Conservation (phyloP, 257 asterid genomes). For the Solanum pimpinellifolium region DNA sequence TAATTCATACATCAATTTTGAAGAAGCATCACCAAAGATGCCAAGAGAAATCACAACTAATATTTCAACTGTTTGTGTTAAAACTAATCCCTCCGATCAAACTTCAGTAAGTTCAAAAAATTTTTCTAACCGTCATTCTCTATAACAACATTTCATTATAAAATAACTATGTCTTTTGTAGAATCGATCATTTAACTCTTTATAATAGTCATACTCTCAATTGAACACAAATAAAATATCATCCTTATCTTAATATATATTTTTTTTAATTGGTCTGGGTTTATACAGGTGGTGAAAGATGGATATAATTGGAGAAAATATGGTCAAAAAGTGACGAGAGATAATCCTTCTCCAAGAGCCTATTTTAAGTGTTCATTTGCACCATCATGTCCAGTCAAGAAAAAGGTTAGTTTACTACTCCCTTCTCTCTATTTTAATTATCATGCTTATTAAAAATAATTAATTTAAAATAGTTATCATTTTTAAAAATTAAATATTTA, state of each 20-base stretch:
- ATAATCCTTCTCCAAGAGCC: slow-evolving; percentile 87
- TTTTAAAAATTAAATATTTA: neutral
- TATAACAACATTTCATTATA: neutral
- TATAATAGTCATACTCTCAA: neutral
- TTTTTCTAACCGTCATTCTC: neutral
- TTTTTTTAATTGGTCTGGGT: neutral
- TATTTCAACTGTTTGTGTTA: slow-evolving; percentile 36
- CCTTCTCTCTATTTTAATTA: accelerated
- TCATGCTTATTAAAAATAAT: neutral
- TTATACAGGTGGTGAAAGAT: slow-evolving; percentile 49
- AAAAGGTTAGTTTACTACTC: slow-evolving; percentile 34
- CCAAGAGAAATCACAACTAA: slow-evolving; percentile 41
- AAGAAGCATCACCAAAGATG: slow-evolving; percentile 21
- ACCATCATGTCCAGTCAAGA: slow-evolving; percentile 72
- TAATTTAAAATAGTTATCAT: neutral
- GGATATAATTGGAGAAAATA: slow-evolving; percentile 84
- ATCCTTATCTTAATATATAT: neutral
- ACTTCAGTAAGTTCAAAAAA: slow-evolving; percentile 35
- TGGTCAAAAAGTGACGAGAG: slow-evolving; percentile 78
- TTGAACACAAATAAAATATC: neutral
- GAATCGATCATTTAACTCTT: neutral
- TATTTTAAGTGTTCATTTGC: slow-evolving; percentile 67
- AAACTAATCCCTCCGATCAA: slow-evolving; percentile 38
- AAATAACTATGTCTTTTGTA: neutral
- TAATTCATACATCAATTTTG: neutral